Base-by-base conservation (phyloP, 2,329 filamentous ascomycete genomes). In the Aciculosporium take region DNA sequence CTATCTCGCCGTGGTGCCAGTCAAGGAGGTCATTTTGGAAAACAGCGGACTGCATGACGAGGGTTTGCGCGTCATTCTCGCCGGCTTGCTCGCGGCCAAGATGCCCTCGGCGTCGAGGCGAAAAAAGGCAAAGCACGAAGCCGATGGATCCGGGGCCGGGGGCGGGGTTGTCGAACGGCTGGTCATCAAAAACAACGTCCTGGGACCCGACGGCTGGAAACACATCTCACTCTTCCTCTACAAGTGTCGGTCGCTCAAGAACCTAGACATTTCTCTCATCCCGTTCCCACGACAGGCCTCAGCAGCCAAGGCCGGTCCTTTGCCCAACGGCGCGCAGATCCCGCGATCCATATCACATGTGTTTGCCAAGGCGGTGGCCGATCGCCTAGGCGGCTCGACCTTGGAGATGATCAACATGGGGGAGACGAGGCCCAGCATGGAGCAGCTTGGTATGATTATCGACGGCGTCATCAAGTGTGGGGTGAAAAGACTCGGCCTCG, bases 1-100 rank as follows among this genome's bases (percentile, higher is more conserved):
- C 57, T 98, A 89, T 68, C 69, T 98, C 31, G 89, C 91, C 5
- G 79, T 98, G 6, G 89, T 96, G 0, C 89, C 91, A 0, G 80
- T 96, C 3, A 81, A 84, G 50, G 86, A 93, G 53, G 63, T 98
- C 0, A 69, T 93, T 6, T 63, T 96, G 41, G 88, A 95, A 53
- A 85, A 93, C 55, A 89, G 86, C 45, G 84, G 86, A 5, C 63
- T 98, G 29, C 84, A 74, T 1, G 88, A 96, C 52, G 87, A 94
- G 57, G 86, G 86, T 3, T 67, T 95, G 6, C 75, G 91, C 15
- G 81, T 94, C 15, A 77, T 96, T 32, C 71, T 98, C 8, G 85
- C 88, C 1, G 89, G 86, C 3, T 67, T 98, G 2, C 66, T 95
- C 6, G 83, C 88, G 3, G 82, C 84, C 3, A 91, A 81, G 53